Conservation (phyloP, 148 eudicot species). For the Amaranthus palmeri region DNA sequence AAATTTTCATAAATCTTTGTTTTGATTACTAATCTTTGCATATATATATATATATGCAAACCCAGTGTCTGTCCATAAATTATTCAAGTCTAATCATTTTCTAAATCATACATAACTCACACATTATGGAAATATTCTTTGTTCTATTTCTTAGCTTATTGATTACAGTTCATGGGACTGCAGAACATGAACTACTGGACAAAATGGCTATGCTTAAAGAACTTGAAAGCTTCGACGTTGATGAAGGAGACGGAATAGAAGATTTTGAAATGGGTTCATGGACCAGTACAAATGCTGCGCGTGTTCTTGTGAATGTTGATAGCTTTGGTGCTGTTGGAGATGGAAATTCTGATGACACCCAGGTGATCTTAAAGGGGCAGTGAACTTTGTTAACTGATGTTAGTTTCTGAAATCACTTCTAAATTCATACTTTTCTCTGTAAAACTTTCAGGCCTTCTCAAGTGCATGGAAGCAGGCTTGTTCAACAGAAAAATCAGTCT, state of each 20-base stretch:
- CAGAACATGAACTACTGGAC: constrained; percentile 33
- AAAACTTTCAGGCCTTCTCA: constrained; percentile 55
- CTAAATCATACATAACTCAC: constrained; percentile 24
- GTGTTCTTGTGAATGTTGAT: constrained; percentile 74
- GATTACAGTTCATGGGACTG: constrained; percentile 38
- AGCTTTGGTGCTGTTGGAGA: constrained; percentile 86
- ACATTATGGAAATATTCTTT: constrained; percentile 45
- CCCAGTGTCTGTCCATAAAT: constrained; percentile 31
- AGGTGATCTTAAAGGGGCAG: constrained; percentile 40
- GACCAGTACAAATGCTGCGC: constrained; percentile 37
- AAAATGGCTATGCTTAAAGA: constrained; percentile 30
- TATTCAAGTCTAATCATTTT: constrained; percentile 36
- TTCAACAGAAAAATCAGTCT: constrained; percentile 52
- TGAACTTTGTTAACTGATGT: background rate
- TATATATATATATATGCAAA: constrained; percentile 50
- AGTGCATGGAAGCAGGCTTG: constrained; percentile 89
- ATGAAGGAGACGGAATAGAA: constrained; percentile 46
- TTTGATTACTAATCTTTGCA: constrained; percentile 40
- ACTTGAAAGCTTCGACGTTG: constrained; percentile 44
- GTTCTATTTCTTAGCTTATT: constrained; percentile 39
- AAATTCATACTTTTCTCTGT: background rate
- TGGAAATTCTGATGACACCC: constrained; percentile 82
- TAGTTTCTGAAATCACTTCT: constrained; percentile 5
- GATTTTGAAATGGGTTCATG: constrained; percentile 33
- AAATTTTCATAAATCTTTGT: constrained; percentile 42